These are phyloP conservation scores for Lichtheimia ramosa DNA, from an alignment of 371 early-diverging fungal genomes.

Conservation along the genomic window DNA sequence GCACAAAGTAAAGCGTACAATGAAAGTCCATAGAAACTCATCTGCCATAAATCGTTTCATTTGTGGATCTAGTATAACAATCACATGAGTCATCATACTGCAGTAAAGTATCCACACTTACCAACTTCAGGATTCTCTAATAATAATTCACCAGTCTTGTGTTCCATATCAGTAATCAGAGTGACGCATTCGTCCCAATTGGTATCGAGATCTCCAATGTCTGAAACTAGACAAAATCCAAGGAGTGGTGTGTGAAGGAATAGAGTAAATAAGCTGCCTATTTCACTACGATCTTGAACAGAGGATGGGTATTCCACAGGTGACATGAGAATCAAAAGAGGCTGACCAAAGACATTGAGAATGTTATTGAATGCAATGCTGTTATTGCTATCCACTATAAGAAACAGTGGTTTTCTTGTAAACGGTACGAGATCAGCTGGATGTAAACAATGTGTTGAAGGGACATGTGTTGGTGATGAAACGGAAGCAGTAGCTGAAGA, in stretches of 20 bases:
- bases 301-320: conserved; percentile 83
- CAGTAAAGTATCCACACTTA: conserved; percentile 17
- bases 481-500: conserved; percentile 5
- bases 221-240: conserved; percentile 73
- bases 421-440: conserved; percentile 91
- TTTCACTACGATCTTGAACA: conserved; percentile 78
- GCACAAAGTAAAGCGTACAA: conserved; percentile 83
- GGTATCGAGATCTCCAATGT: conserved; percentile 58
- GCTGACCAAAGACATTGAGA: conserved; percentile 84
- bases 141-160: conserved; percentile 52
- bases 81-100: no score
- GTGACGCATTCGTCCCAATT: conserved; percentile 63
- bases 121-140: conserved; percentile 46
- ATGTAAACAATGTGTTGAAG: conserved; percentile 75
- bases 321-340: conserved; percentile 87
- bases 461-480: neutral
- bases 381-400: conserved; percentile 89
- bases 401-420: conserved; percentile 90
- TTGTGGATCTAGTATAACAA: conserved; percentile 39
- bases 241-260: conserved; percentile 85
- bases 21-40: conserved; percentile 85
- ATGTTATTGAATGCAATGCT: conserved; percentile 74
- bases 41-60: conserved; percentile 81
- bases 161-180: conserved; percentile 52
- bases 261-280: conserved; percentile 88